Evolutionary conservation across 2,329 filamentous ascomycete species (phyloP).

Genomic region (Alternaria longipes): DNA sequence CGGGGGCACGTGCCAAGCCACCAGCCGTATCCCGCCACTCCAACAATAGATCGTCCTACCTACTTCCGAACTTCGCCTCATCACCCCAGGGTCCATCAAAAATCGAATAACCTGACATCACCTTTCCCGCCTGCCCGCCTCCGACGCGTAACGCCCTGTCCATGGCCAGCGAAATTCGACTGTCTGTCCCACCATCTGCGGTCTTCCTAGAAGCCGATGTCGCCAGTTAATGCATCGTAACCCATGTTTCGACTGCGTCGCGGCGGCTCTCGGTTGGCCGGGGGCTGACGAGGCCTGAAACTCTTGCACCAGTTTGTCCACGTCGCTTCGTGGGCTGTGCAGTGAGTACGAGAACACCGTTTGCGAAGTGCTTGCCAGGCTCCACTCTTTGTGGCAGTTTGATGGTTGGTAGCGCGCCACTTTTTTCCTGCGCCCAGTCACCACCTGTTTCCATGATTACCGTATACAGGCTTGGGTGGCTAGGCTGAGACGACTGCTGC

Average conservation of each 20-base stretch:
- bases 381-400: slow-evolving; percentile 9
- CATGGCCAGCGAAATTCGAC: not conserved
- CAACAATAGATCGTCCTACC: slow-evolving; percentile 25
- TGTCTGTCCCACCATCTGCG: slow-evolving; percentile 3
- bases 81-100: slow-evolving; percentile 16
- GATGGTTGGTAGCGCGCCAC: slow-evolving; percentile 8
- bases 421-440: slow-evolving; percentile 14
- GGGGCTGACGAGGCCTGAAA: slow-evolving; percentile 50
- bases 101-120: slow-evolving; percentile 19
- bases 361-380: slow-evolving; percentile 8
- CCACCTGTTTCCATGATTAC: slow-evolving; percentile 27
- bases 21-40: slow-evolving; percentile 20
- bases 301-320: slow-evolving; percentile 20
- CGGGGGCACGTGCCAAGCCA: slow-evolving; percentile 15
- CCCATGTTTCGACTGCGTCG: slow-evolving; percentile 41
- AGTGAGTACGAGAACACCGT: slow-evolving; percentile 7
- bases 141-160: slow-evolving; percentile 11
- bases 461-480: slow-evolving; percentile 14
- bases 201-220: slow-evolving; percentile 6
- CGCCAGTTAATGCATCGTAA: slow-evolving; percentile 9
- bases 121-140: slow-evolving; percentile 1
- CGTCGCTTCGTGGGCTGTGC: slow-evolving; percentile 33
- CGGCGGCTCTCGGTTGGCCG: slow-evolving; percentile 27
- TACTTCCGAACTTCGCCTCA: slow-evolving; percentile 1
- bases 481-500: slow-evolving; percentile 23